Conservation (phyloP, 176 grass and related monocot species). For the Avena eriantha region DNA sequence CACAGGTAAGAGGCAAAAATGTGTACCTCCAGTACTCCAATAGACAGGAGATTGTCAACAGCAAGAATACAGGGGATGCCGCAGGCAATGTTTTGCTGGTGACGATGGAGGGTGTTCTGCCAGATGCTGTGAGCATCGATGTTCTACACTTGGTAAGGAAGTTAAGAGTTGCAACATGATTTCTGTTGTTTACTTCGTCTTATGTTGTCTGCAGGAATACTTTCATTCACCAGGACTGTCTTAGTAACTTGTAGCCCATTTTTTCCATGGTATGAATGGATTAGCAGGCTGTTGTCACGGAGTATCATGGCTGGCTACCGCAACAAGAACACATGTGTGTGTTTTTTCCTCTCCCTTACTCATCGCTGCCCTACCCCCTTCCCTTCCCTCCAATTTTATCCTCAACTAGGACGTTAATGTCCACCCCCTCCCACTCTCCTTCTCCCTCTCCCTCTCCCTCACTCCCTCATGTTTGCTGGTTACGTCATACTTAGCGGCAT, state of each 20-base stretch:
- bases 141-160: conserved; percentile 90
- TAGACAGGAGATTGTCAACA: conserved; percentile 89
- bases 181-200: conserved; percentile 50
- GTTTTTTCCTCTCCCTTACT: conserved; percentile 80
- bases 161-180: conserved; percentile 32
- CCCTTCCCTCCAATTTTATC: conserved; percentile 27
- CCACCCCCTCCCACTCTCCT: conserved; percentile 19
- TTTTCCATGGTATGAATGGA: conserved; percentile 71
- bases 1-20: conserved; percentile 95
- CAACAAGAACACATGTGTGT: conserved; percentile 86
- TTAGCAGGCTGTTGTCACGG: conserved; percentile 78
- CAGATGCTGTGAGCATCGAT: conserved; percentile 93
- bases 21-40: conserved; percentile 98
- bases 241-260: conserved; percentile 71
- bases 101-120: conserved; percentile 81
- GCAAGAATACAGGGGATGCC: conserved; percentile 74
- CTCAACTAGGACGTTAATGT: conserved; percentile 16
- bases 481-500: conserved; percentile 18
- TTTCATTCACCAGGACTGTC: conserved; percentile 51
- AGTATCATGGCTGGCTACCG: conserved; percentile 82
- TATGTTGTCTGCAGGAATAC: conserved; percentile 57
- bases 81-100: conserved; percentile 83
- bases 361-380: conserved; percentile 55
- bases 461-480: conserved; percentile 17
- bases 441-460: conserved; percentile 15